Evolutionary conservation across 2,329 filamentous ascomycete genomes (phyloP).

Genomic region (Colletotrichum orchidophilum): DNA sequence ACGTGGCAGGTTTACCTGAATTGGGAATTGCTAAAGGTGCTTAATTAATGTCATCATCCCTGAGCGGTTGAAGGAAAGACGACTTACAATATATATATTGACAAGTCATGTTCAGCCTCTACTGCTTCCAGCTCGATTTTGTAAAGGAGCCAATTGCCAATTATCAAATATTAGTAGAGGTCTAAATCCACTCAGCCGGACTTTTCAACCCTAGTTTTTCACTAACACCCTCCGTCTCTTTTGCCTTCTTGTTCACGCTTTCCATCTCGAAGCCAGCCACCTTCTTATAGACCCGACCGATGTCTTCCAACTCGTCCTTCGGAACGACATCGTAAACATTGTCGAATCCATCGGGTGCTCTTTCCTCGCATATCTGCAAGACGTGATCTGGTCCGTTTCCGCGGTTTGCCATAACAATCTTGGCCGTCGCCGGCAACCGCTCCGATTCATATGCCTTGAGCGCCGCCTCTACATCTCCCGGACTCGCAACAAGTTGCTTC

Average conservation of each 20-base stretch:
- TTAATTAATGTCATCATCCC: background rate
- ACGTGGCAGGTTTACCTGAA: too few relatives aligned
- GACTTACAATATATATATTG: background rate
- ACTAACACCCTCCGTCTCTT: background rate
- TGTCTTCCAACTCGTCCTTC: slow-evolving; percentile 10
- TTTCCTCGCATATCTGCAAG: slow-evolving; percentile 16
- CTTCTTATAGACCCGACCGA: slow-evolving; percentile 17
- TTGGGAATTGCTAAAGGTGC: too few relatives aligned
- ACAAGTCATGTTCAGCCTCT: background rate
- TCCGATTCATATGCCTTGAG: slow-evolving; percentile 16
- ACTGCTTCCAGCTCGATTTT: background rate
- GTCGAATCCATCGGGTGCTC: slow-evolving; percentile 9
- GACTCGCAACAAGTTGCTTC: background rate
- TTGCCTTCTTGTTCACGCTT: slow-evolving; percentile 8
- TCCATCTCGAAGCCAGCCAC: slow-evolving; percentile 25
- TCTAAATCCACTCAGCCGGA: slow-evolving; percentile 5
- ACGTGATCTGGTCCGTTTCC: slow-evolving; percentile 19
- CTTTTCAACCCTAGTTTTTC: background rate
- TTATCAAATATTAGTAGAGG: background rate
- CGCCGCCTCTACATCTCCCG: background rate
- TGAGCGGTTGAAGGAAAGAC: background rate
- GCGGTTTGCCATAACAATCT: slow-evolving; percentile 14
- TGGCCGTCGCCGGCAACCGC: slow-evolving; percentile 13
- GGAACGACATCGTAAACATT: slow-evolving; percentile 21
- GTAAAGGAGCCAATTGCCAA: background rate